phyloP scores from a whole-genome alignment of 257 asterid species.

The Salvia hispanica region DNA sequence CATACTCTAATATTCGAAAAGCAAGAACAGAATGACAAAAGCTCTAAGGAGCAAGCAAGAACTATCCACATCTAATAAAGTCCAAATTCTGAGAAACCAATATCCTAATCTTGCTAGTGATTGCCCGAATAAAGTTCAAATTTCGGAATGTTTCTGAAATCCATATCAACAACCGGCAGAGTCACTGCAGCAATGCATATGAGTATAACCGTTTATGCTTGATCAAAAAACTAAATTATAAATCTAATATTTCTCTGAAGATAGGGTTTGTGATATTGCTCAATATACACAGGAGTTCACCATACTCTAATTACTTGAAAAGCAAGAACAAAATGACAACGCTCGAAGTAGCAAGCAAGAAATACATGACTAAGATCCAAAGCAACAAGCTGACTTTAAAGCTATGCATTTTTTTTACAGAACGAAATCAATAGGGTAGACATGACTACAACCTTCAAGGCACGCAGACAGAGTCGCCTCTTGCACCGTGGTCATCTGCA shows the following conservation, averaged over 20 bases:
- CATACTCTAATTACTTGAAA: not conserved
- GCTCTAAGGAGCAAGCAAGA: conserved; percentile 17
- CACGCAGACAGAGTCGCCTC: conserved; percentile 78
- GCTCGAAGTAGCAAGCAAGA: conserved; percentile 17
- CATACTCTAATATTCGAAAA: not conserved
- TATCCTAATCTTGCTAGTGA: conserved; percentile 4
- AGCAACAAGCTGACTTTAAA: conserved; percentile 7
- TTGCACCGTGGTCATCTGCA: conserved; percentile 88
- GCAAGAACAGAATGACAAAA: not conserved
- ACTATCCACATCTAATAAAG: not conserved
- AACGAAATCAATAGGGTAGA: conserved; percentile 13
- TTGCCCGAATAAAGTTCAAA: not conserved
- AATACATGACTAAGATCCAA: not conserved
- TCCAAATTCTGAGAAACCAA: not conserved
- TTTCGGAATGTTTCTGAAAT: not conserved
- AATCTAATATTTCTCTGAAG: conserved; percentile 4
- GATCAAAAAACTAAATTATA: conserved; percentile 4
- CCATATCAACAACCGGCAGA: conserved; percentile 2
- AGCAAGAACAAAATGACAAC: not conserved
- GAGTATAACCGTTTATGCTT: not conserved
- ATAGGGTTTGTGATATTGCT: not conserved
- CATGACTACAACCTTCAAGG: conserved; percentile 62
- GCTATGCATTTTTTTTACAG: not conserved
- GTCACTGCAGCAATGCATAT: not conserved
- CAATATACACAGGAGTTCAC: not conserved